phyloP scores from a whole-genome alignment of 2,329 filamentous ascomycete genomes.

The Trichoderma oligosporum region DNA sequence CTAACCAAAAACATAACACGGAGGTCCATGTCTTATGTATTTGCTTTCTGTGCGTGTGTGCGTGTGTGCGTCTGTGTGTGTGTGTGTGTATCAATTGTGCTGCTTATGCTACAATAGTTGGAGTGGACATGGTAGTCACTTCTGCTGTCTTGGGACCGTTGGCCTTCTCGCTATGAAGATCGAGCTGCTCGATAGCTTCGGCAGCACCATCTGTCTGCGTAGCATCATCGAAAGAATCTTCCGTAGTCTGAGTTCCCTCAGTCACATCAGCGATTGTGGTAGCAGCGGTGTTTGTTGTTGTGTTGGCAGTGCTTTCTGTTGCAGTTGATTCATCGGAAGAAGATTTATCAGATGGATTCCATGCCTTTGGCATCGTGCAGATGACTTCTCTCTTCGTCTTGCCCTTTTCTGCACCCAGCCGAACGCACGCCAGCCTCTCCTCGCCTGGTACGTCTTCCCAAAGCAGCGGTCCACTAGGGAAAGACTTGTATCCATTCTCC shows the following conservation, averaged over 20 bases:
- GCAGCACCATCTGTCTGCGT: constrained; percentile 30
- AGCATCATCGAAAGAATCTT: constrained; percentile 24
- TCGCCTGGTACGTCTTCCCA: constrained; percentile 52
- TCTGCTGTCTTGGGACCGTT: constrained; percentile 3
- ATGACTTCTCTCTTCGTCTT: constrained; percentile 45
- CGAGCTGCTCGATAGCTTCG: constrained; percentile 33
- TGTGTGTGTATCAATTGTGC: background rate
- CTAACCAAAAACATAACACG: background rate
- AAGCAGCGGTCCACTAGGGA: constrained; percentile 55
- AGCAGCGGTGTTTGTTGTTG: background rate
- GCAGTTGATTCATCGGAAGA: constrained; percentile 9
- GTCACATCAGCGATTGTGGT: constrained; percentile 18
- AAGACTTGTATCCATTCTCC: constrained; percentile 49
- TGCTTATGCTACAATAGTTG: constrained; percentile 9
- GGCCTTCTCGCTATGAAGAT: constrained; percentile 29
- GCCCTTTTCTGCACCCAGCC: constrained; percentile 47
- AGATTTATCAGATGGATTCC: constrained; percentile 7
- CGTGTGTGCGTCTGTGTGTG: background rate
- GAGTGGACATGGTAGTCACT: constrained; percentile 4
- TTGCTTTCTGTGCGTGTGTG: background rate
- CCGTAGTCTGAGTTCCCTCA: constrained; percentile 29
- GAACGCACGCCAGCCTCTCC: constrained; percentile 49
- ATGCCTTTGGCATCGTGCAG: constrained; percentile 49
- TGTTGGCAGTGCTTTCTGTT: constrained; percentile 12
- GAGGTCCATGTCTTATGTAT: background rate